A percentile compares a stretch with the other conserved stretches of the same genome.
Evolutionary conservation across 2,329 filamentous ascomycete species (phyloP).

Genomic region (Monilinia fructicola): DNA sequence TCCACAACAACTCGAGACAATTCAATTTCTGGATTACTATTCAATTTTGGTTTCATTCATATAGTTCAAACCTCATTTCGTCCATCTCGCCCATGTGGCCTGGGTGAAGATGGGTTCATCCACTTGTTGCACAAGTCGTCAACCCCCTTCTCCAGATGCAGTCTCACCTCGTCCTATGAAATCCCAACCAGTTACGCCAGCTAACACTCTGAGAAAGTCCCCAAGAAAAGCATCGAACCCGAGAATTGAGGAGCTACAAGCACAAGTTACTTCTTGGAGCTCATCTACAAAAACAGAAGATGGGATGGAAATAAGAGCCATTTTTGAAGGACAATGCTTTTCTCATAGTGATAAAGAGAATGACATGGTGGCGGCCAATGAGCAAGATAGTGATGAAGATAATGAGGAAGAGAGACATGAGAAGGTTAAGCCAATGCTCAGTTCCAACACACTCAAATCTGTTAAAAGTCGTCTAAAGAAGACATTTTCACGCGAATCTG

Average conservation of each 20-base stretch:
- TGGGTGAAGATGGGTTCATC: constrained; percentile 19
- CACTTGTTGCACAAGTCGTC: constrained; percentile 36
- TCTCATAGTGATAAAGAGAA: constrained; percentile 32
- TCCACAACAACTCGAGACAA: not conserved
- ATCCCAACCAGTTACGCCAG: constrained; percentile 19
- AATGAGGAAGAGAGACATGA: constrained; percentile 44
- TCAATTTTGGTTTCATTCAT: constrained; percentile 9
- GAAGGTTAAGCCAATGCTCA: constrained; percentile 43
- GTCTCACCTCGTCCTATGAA: constrained; percentile 32
- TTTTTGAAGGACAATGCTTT: constrained; percentile 34
- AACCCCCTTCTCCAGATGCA: constrained; percentile 39
- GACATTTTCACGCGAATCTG: constrained; percentile 49
- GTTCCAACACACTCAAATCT: constrained; percentile 45
- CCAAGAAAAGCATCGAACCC: constrained; percentile 24
- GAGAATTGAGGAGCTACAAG: not conserved
- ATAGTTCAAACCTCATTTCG: constrained; percentile 4
- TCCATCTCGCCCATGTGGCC: constrained; percentile 5
- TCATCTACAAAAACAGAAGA: constrained; percentile 27
- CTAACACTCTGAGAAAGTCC: constrained; percentile 23
- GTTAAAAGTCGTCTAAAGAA: constrained; percentile 44
- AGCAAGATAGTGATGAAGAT: constrained; percentile 33
- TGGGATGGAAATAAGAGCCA: constrained; percentile 32
- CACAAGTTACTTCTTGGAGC: constrained; percentile 26
- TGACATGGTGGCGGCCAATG: constrained; percentile 44
- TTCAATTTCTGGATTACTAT: not conserved